Evolutionary conservation across 2,329 filamentous ascomycete genomes (phyloP).

Genomic region (Ambrosiella cleistominuta): DNA sequence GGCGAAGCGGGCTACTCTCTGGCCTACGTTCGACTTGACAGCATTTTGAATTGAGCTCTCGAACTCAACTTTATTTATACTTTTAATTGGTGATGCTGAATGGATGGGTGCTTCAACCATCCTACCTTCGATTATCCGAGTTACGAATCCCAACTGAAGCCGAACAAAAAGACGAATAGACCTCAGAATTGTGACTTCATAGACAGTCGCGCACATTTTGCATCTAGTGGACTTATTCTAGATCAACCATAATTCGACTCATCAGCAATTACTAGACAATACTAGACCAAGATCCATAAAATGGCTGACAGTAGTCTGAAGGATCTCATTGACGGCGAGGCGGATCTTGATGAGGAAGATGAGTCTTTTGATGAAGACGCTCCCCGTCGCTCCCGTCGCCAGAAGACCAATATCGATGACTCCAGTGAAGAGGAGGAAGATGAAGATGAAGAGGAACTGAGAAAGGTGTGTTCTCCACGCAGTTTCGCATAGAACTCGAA

Average conservation of each 20-base stretch:
- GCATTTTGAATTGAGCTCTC: not conserved
- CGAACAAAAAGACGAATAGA: too few relatives aligned
- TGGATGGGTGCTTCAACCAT: not conserved
- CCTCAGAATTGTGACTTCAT: too few relatives aligned
- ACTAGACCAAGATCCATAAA: too few relatives aligned
- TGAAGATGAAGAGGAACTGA: conserved; percentile 77
- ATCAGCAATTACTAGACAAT: too few relatives aligned
- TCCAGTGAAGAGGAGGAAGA: conserved; percentile 87
- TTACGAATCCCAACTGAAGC: too few relatives aligned
- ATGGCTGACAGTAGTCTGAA: conserved; percentile 40
- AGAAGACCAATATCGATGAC: conserved; percentile 32
- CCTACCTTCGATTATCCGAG: too few relatives aligned
- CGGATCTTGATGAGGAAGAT: conserved; percentile 74
- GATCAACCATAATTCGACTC: too few relatives aligned
- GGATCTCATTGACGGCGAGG: conserved; percentile 69
- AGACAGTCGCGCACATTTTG: too few relatives aligned
- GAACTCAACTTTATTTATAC: not conserved
- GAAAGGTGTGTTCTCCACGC: conserved; percentile 34
- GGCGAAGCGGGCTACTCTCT: not conserved
- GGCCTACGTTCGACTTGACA: not conserved
- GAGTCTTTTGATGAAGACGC: conserved; percentile 65
- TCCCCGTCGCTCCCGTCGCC: conserved; percentile 4
- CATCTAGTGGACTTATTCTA: too few relatives aligned
- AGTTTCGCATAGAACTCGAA: too few relatives aligned
- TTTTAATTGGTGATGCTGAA: not conserved